A percentile compares a stretch with the other conserved stretches of the same genome.
These are phyloP conservation scores for Ramalina intermedia DNA, from an alignment of 495 filamentous ascomycete species.

Conservation along the genomic window DNA sequence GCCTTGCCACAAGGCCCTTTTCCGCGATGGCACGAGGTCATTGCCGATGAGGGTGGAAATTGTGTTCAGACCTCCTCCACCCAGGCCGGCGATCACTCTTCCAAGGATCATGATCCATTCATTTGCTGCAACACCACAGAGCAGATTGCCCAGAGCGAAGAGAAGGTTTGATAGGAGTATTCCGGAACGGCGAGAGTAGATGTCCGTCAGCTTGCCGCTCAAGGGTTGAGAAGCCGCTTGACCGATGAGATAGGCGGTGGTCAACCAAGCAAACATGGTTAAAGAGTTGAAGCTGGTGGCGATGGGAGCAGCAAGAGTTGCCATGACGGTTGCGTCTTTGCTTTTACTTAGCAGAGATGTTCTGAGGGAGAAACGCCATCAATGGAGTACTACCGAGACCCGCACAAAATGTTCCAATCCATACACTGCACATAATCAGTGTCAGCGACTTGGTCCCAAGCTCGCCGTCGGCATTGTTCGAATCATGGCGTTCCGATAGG, in stretches of 20 bases:
- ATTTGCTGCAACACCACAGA: slow-evolving; percentile 47
- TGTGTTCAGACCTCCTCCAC: slow-evolving; percentile 55
- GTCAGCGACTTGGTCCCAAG: slow-evolving; percentile 26
- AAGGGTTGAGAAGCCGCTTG: slow-evolving; percentile 59
- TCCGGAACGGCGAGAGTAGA: slow-evolving; percentile 49
- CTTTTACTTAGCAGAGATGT: neutral
- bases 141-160: slow-evolving; percentile 51
- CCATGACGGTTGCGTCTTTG: slow-evolving; percentile 49
- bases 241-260: slow-evolving; percentile 56
- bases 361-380: no score
- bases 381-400: no score
- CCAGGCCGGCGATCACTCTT: slow-evolving; percentile 53
- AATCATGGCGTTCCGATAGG: neutral
- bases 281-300: slow-evolving; percentile 53
- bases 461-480: slow-evolving; percentile 10
- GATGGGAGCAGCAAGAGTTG: slow-evolving; percentile 55
- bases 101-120: slow-evolving; percentile 48
- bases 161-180: slow-evolving; percentile 50
- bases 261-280: slow-evolving; percentile 56
- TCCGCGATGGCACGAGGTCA: slow-evolving; percentile 55
- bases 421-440: slow-evolving; percentile 34
- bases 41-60: slow-evolving; percentile 53
- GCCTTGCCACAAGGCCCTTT: slow-evolving; percentile 53
- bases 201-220: slow-evolving; percentile 56
- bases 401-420: slow-evolving; percentile 68